phyloP scores from a whole-genome alignment of 495 filamentous ascomycete species.

The Cudoniella acicularis region DNA sequence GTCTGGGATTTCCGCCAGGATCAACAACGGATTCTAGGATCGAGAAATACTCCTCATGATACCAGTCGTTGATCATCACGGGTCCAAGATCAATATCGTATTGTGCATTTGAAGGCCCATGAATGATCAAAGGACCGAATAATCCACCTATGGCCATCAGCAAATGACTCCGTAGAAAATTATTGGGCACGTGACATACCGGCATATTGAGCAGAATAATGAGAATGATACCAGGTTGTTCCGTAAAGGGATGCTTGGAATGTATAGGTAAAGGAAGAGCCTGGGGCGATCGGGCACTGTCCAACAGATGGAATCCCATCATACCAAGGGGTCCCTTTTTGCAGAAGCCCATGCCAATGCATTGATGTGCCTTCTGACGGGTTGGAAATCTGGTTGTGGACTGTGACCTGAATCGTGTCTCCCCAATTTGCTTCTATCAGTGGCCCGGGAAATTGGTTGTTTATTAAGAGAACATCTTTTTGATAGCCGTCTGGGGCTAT shows the following conservation, averaged over 20 bases:
- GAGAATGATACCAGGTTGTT: conserved; percentile 61
- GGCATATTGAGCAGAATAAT: conserved; percentile 53
- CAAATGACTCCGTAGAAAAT: neutral
- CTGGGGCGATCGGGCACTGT: conserved; percentile 45
- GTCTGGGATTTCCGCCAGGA: conserved; percentile 3
- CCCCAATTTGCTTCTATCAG: conserved; percentile 32
- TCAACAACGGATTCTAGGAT: conserved; percentile 36
- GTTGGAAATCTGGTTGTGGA: conserved; percentile 51
- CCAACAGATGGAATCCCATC: conserved; percentile 42
- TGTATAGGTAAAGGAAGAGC: conserved; percentile 43
- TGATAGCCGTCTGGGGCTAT: conserved; percentile 46
- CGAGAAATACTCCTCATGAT: conserved; percentile 38
- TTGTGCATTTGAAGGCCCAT: conserved; percentile 30
- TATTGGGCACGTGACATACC: neutral
- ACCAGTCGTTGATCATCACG: conserved; percentile 46
- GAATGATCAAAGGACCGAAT: conserved; percentile 42
- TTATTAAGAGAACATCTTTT: conserved; percentile 42
- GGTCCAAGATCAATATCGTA: conserved; percentile 42
- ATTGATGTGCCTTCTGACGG: conserved; percentile 30
- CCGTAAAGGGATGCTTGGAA: conserved; percentile 53
- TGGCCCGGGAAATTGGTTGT: conserved; percentile 43
- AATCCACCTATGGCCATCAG: conserved; percentile 32
- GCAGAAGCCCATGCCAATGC: conserved; percentile 52
- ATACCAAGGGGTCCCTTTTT: conserved; percentile 21
- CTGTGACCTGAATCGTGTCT: conserved; percentile 42